A percentile compares a stretch with the other conserved stretches of the same genome.
Evolutionary conservation across 768 basidiomycete species (phyloP).

Genomic region (Albatrellus ellisii): DNA sequence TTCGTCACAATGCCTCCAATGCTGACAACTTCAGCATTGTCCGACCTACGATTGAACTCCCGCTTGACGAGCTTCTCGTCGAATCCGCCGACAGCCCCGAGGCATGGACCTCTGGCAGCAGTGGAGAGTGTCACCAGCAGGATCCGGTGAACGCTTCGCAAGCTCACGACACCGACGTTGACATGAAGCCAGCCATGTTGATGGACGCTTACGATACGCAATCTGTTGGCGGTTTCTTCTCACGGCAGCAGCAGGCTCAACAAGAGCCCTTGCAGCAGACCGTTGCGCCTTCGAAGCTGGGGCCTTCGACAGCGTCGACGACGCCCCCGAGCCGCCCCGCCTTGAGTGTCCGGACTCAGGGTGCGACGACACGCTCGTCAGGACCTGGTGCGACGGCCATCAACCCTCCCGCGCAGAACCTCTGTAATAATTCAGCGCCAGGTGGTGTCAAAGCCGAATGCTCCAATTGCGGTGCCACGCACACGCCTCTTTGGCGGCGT

Average conservation of each 20-base stretch:
- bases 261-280: slow-evolving; percentile 32
- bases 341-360: slow-evolving; percentile 10
- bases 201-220: slow-evolving; percentile 20
- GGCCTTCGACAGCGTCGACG: slow-evolving; percentile 19
- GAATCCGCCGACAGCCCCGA: slow-evolving; percentile 23
- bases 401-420: slow-evolving; percentile 12
- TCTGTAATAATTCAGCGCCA: slow-evolving; percentile 28
- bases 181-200: slow-evolving; percentile 13
- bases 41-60: slow-evolving; percentile 76
- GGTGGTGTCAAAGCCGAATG: slow-evolving; percentile 70
- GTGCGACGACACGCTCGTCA: slow-evolving; percentile 30
- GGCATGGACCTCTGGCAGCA: slow-evolving; percentile 15
- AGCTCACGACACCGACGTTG: slow-evolving; percentile 19
- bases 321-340: slow-evolving; percentile 1
- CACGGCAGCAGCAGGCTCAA: slow-evolving; percentile 25
- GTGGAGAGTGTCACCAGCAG: slow-evolving; percentile 9
- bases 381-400: slow-evolving; percentile 47
- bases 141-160: slow-evolving; percentile 12
- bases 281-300: slow-evolving; percentile 44
- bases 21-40: slow-evolving; percentile 46
- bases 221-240: slow-evolving; percentile 24
- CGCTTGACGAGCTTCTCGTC: slow-evolving; percentile 70
- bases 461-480: slow-evolving; percentile 80
- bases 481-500: slow-evolving; percentile 78
- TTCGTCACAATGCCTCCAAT: slow-evolving; percentile 28